A percentile compares a stretch with the other conserved stretches of the same genome.
These are phyloP conservation scores for Hibiscus tridactylites DNA, from an alignment of 345 rosid genomes.

Conservation along the genomic window DNA sequence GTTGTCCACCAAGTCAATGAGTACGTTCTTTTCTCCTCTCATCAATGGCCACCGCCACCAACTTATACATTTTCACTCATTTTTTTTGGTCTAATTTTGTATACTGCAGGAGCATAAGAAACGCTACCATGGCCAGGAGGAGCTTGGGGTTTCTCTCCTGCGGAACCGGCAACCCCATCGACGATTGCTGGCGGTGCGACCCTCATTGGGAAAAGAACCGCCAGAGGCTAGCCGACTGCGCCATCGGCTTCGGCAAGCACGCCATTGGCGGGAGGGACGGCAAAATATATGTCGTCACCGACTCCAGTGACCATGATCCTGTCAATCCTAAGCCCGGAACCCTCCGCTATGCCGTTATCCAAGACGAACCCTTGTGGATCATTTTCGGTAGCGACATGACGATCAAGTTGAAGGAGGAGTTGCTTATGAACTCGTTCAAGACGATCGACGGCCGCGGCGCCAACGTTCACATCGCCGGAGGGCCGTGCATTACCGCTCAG, in stretches of 20 bases:
- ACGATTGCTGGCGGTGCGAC: constrained; percentile 67
- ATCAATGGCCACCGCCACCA: neutral
- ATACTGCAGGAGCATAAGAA: constrained; percentile 32
- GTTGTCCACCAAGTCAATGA: constrained; percentile 46
- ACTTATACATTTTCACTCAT: neutral
- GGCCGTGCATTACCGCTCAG: constrained; percentile 57
- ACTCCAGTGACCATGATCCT: constrained; percentile 31
- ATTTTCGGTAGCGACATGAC: constrained; percentile 53
- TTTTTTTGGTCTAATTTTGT: neutral
- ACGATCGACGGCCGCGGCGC: constrained; percentile 59
- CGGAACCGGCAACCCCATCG: constrained; percentile 60
- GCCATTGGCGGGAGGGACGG: constrained; percentile 74
- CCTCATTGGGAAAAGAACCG: constrained; percentile 45
- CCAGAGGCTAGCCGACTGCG: constrained; percentile 51
- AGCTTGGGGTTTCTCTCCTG: constrained; percentile 51
- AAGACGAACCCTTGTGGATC: constrained; percentile 53
- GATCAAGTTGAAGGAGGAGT: constrained; percentile 39
- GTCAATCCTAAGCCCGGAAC: constrained; percentile 63
- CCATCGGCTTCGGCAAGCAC: constrained; percentile 57
- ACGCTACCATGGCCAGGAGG: constrained; percentile 47
- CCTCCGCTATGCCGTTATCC: constrained; percentile 49
- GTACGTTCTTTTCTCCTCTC: constrained; percentile 2
- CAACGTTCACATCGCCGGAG: constrained; percentile 50
- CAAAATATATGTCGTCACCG: constrained; percentile 43
- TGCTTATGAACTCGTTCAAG: constrained; percentile 34